Evolutionary conservation across 768 basidiomycete species (phyloP), one percentile per base, ranked within the genome.

Genomic region (Pulveroboletus sp.): DNA sequence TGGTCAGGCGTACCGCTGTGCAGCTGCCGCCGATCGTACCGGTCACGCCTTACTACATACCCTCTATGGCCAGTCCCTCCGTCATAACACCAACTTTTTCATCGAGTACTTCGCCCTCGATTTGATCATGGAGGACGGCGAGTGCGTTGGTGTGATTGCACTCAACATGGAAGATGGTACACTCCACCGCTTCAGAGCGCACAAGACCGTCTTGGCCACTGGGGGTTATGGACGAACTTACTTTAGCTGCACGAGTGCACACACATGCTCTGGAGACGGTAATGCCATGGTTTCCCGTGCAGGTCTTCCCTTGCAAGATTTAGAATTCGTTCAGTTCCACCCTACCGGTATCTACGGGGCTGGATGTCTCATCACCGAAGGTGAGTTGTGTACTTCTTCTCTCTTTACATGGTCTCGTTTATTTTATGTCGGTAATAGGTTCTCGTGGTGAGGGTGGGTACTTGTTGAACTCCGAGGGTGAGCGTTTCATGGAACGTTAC

Each of bases 251-350:
- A 98, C 97, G 32, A 93, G 90, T 65, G 97, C 97, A 38, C 97
- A 99, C 70, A 99, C 97, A 16, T 99, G 97, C 74, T 90, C 95
- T 45, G 97, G 97, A 65, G 97, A 99, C 57, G 97, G 97, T 51
- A 97, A 97, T 63, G 97, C 91, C 27, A 99, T 99, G 97, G 93
- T 98, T 56, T 85, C 85, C 42, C 84, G 97, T 63, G 97, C 97
- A 23, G 97, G 97, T 27, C 77, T 99, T 45, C 97, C 97, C 45
- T 77, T 98, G 37, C 97, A 98, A 73, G 97, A 99, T 72, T 70
- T 88, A 52, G 97, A 99, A 71, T 99, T 99, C 67, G 94, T 98
- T n/a, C 97, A 99, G 69, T 99, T 99, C 90, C 97, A 98, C 70
- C 97, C 97, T 3, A 98, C 97, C 39, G 97, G 97, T 72, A 98